These are phyloP conservation scores for Candida taoyuanica DNA, from an alignment of 805 yeast species.

Conservation along the genomic window DNA sequence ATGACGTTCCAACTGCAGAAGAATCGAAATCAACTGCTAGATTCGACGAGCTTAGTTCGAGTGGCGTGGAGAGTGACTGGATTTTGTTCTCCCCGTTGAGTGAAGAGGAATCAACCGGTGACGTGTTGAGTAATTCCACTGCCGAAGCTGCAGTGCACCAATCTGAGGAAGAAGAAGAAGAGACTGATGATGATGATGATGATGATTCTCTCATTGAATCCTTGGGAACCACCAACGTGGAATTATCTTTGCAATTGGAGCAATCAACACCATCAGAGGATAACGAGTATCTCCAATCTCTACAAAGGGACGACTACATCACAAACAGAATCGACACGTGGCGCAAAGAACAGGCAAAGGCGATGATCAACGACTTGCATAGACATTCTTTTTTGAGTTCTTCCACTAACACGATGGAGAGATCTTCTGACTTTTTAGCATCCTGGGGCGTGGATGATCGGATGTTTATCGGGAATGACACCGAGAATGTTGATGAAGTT, in stretches of 20 bases:
- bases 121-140: constrained; percentile 18
- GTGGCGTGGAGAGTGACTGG: constrained; percentile 26
- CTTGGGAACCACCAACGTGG: constrained; percentile 13
- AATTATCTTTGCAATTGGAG: constrained; percentile 17
- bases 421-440: constrained; percentile 27
- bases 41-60: constrained; percentile 23
- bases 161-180: constrained; percentile 7
- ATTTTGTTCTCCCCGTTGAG: constrained; percentile 23
- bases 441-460: constrained; percentile 34
- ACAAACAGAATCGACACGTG: constrained; percentile 26
- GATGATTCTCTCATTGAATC: constrained; percentile 26
- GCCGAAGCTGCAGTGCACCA: constrained; percentile 4
- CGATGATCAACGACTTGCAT: constrained; percentile 20
- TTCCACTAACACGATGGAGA: constrained; percentile 3
- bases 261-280: constrained; percentile 3
- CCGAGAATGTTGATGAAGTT: background rate
- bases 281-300: constrained; percentile 9
- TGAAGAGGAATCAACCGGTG: constrained; percentile 10
- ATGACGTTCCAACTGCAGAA: background rate
- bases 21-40: background rate
- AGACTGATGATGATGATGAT: constrained; percentile 17
- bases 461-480: constrained; percentile 4
- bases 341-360: constrained; percentile 27
- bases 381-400: constrained; percentile 12
- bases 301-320: constrained; percentile 19